These are phyloP conservation scores for Tuber calosporum DNA, from an alignment of 495 filamentous ascomycete genomes.

Conservation along the genomic window DNA sequence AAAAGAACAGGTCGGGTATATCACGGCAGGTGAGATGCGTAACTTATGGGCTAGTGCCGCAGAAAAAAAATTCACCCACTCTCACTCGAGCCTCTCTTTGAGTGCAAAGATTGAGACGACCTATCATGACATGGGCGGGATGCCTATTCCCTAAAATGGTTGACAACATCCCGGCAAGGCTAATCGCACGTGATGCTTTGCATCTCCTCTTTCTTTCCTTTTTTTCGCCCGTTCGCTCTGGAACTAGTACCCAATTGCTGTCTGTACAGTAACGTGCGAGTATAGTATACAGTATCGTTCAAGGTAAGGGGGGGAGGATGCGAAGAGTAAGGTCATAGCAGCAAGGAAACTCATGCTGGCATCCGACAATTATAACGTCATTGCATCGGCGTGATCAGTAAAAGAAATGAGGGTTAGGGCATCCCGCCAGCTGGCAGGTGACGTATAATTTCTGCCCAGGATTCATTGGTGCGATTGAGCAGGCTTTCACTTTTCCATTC, in stretches of 20 bases:
- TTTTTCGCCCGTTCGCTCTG: neutral
- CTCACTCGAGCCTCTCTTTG: neutral
- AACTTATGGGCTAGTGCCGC: neutral
- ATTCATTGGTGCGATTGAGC: slow-evolving; percentile 1
- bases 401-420: neutral
- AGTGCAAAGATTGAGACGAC: neutral
- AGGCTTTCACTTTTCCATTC: neutral
- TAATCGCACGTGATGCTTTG: neutral
- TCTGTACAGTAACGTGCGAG: neutral
- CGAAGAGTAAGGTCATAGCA: neutral
- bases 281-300: neutral
- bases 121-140: neutral
- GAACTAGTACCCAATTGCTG: neutral
- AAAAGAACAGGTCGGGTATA: neutral
- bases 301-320: neutral
- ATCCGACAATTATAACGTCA: neutral
- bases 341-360: neutral
- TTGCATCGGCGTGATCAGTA: slow-evolving; percentile 2
- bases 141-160: neutral
- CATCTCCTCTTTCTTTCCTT: neutral
- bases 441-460: neutral
- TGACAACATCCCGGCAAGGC: neutral
- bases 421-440: slow-evolving; percentile 3
- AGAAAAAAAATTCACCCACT: neutral
- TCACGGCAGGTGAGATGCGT: neutral